Evolutionary conservation across 2,329 filamentous ascomycete species (phyloP), one percentile per base, ranked within the genome.

Genomic region (Penicillium brasilianum): DNA sequence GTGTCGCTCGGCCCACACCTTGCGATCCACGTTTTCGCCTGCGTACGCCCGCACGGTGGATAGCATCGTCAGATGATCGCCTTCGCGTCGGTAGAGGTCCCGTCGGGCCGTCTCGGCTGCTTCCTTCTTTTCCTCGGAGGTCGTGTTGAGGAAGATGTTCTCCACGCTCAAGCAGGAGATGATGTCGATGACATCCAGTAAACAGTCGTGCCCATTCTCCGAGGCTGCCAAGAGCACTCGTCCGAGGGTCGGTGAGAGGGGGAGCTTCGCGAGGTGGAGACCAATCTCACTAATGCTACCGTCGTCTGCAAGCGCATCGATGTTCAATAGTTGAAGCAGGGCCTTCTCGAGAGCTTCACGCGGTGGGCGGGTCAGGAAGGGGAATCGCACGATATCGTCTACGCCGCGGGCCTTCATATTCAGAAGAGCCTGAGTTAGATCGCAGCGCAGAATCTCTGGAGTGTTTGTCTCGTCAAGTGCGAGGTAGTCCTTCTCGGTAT

Each of bases 381-480:
- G 92, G 64, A 99, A 99, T 0, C 84, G 81, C 20, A 93, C 81
- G 2, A 97, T 86, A 71, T 98, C 90, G 28, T 91, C 84, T 13
- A 98, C 88, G 0, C 93, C 93, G 57, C 93, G 87, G 0, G 94
- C 93, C 76, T 97, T 97, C 90, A 99, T 96, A 0, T 91, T 96
- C 10, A 99, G 81, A 1, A 97, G 84, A 0, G 94, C 91, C 36
- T 92, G 90, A 20, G 93, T 87, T 6, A 98, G 85, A 74, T 99
- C 94, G 71, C 92, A 96, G 20, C 95, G 87, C 11, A 97, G 79
- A 11, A 99, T 97, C 74, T 99, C 95, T 0, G 95, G 94, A 0
- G 88, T 85, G 51, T 93, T 93, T 0, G 89, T 85, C 59, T 91
- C 87, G 48, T 90, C 85, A 7, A 97, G 80, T 0, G 81, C 78